Evolutionary conservation across 257 asterid genomes (phyloP), one percentile per base, ranked within the genome.

Genomic region (Solanum neorickii): DNA sequence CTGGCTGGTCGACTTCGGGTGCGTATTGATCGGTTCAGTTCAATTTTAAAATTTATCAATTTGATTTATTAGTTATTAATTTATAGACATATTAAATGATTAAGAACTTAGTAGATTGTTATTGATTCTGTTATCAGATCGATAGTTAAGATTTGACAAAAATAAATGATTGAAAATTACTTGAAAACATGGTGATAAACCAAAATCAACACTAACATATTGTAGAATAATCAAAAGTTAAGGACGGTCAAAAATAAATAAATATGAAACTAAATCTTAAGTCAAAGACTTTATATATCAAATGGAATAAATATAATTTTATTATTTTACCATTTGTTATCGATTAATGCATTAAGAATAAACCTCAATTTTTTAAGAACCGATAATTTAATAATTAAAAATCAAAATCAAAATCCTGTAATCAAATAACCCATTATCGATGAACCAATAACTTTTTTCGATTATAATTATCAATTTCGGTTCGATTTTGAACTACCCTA

Each of bases 11-110:
- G 65, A 56, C n/a, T n/a, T 49, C 6, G 4, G 62, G 10, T 0
- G 0, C 62, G 3, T 52, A 52, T 52, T 0, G 11, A 52, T 52
- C 62, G n/a, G 2, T 52, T 52, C 2, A 0, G 2, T 0, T 56
- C 1, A 0, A 20, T 18, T 18, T 56, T 56, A 0, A 56, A 56
- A 9, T 56, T 56, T 56, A 56, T 56, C 11, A 18, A 9, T 56
- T 56, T 52, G 3, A 0, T 18, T 52, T 56, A 56, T 56, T 7
- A 0, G n/a, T 56, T 56, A 56, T 56, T 18, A 3, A 41, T 41
- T 41, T 41, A 3, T 41, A 41, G 44, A 2, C 7, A 37, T 37
- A 7, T 7, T 37, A 37, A 37, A 6, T 5, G 7, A 6, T 37
- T 37, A 37, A 6, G 44, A 41, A 41, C 44, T 41, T 41, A 41